Base-by-base conservation (phyloP, 169 alveolate species). In the Theileria equi region DNA sequence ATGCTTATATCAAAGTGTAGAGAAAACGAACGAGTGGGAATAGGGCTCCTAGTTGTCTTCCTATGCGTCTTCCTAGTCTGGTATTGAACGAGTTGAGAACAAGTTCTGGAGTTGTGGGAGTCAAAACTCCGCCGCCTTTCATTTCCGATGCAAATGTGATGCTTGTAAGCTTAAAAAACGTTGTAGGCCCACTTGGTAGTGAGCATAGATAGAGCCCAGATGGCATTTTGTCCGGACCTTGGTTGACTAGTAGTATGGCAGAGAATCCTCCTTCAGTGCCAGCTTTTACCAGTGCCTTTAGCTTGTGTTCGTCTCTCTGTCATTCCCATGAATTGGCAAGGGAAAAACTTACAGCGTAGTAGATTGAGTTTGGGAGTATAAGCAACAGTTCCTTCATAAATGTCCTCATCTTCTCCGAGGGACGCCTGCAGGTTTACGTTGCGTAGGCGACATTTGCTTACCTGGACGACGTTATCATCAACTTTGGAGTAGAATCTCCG, bases 51-150 rank as follows among this genome's bases (percentile, higher is more conserved):
- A 98, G 80, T 81, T 95, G 97, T 66, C 99, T 89, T 11, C 98
- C 99, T 31, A 98, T 88, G 76, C 99, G 81, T 58, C 94, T 95
- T 0, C 99, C 99, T 32, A 97, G 86, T 55, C 96, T 90, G 6
- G 99, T 95, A 68, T 94, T 94, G 82, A 98, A 98, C 76, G 95
- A 92, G 73, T 95, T 95, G 50, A 98, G 82, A 44, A 96, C 91
- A 29, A 98, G 84, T 88, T 98, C 99, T 1, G 99, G 99, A 38
- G 88, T 82, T 36, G 89, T 83, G 4, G 91, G 92, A n/a, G 98
- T 60, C 32, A 67, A 62, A 0, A 16, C 52, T 5, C 81, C 86
- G 13, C 66, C 48, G 5, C 86, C 86, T 48, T 66, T 67, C 86
- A 77, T 77, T 36, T 77, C 86, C 34, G 80, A 62, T 40, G 86